Conservation (phyloP, 164 flowering plant species). For the Taxillus chinensis region DNA sequence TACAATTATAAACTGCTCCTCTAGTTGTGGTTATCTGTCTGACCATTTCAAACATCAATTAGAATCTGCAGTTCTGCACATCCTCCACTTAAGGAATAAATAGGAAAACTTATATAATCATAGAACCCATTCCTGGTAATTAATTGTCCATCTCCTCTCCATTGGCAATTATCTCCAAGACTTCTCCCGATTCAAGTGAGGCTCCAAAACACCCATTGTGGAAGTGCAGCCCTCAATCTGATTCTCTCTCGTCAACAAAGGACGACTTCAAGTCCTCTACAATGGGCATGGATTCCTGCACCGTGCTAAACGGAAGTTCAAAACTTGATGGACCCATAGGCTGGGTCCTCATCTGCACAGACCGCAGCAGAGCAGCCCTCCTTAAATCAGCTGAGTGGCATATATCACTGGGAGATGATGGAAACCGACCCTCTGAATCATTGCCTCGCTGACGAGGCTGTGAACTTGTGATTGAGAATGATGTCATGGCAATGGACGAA, state of each 20-base stretch:
- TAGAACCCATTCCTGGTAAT: no score
- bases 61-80: no score
- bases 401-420: slow-evolving; percentile 96
- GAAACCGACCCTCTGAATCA: slow-evolving; percentile 85
- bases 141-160: slow-evolving; percentile 12
- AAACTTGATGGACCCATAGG: slow-evolving; percentile 36
- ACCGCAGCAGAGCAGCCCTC: slow-evolving; percentile 81
- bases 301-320: slow-evolving; percentile 33
- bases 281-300: slow-evolving; percentile 31
- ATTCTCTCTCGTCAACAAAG: slow-evolving; percentile 42
- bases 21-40: no score
- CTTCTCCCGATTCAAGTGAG: slow-evolving; percentile 19
- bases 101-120: no score
- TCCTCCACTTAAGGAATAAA: no score
- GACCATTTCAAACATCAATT: no score
- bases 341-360: slow-evolving; percentile 89
- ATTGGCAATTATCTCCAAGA: slow-evolving; percentile 24
- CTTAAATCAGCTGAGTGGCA: slow-evolving; percentile 95
- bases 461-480: slow-evolving; percentile 27
- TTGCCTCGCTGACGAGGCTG: slow-evolving; percentile 71
- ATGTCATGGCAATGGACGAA: slow-evolving; percentile 22
- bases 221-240: slow-evolving; percentile 35
- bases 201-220: slow-evolving; percentile 20
- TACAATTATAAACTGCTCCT: no score
- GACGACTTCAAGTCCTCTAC: slow-evolving; percentile 49